A percentile compares a stretch with the other conserved stretches of the same genome.
These are phyloP conservation scores for Tubosaeta brunneosetosa DNA, from an alignment of 768 basidiomycete genomes.

Conservation along the genomic window DNA sequence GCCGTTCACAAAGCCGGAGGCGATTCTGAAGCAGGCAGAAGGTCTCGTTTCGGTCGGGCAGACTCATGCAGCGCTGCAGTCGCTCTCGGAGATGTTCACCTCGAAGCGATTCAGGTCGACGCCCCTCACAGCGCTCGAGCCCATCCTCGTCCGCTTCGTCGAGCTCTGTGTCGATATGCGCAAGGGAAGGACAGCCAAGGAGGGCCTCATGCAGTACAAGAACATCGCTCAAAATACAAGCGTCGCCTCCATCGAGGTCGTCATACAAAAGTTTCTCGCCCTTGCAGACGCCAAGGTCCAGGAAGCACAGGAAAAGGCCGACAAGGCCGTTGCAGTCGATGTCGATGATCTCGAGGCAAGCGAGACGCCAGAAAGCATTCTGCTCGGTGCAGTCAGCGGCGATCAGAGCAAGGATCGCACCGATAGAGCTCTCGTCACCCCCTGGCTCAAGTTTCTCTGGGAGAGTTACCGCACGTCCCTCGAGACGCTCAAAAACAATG, in stretches of 20 bases:
- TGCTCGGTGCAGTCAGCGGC: slow-evolving; percentile 83
- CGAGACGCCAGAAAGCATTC: slow-evolving; percentile 89
- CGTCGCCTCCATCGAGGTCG: slow-evolving; percentile 86
- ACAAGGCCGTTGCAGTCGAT: slow-evolving; percentile 69
- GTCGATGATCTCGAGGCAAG: slow-evolving; percentile 95
- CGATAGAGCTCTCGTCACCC: slow-evolving; percentile 90
- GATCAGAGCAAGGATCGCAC: slow-evolving; percentile 93
- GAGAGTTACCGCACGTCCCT: slow-evolving; percentile 95
- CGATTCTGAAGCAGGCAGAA: slow-evolving; percentile 88
- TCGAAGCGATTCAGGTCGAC: slow-evolving; percentile 94
- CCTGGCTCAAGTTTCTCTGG: slow-evolving; percentile 99
- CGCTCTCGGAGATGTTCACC: slow-evolving; percentile 86
- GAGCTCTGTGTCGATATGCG: slow-evolving; percentile 95
- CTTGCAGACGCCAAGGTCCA: slow-evolving; percentile 77
- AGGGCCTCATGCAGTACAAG: slow-evolving; percentile 96
- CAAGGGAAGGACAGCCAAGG: slow-evolving; percentile 90
- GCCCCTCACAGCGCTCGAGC: slow-evolving; percentile 82
- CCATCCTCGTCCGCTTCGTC: slow-evolving; percentile 93
- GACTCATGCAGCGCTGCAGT: slow-evolving; percentile 84
- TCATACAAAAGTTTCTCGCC: slow-evolving; percentile 81
- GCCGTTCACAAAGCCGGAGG: slow-evolving; percentile 87
- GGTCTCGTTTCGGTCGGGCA: slow-evolving; percentile 91
- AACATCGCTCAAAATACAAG: slow-evolving; percentile 94
- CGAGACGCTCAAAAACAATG: slow-evolving; percentile 95
- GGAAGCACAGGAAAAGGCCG: slow-evolving; percentile 84